phyloP scores from a whole-genome alignment of 1,284 basidiomycete species.

The Phenoliferia sp. region DNA sequence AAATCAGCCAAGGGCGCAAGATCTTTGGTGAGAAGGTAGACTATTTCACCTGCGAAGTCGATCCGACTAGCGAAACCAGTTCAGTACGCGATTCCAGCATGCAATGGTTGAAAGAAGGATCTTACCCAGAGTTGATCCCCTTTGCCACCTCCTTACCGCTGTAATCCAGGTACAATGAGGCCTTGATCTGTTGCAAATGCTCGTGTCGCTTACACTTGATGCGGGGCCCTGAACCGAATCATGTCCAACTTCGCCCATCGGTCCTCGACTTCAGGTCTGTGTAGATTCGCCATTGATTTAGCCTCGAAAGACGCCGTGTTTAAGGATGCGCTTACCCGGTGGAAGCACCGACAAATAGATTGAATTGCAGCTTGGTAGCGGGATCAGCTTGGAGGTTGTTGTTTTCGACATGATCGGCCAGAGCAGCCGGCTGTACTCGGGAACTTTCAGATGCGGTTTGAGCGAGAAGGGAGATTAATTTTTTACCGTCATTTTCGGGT shows the following conservation, averaged over 20 bases:
- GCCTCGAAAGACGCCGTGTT: too few species aligned
- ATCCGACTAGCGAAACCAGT: neutral
- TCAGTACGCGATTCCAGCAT: too few species aligned
- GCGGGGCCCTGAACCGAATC: constrained; percentile 51
- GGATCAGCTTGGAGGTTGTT: constrained; percentile 44
- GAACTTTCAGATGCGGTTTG: neutral
- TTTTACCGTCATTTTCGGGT: constrained; percentile 32
- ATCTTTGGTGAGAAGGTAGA: neutral
- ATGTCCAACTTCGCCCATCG: constrained; percentile 40
- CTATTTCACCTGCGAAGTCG: neutral
- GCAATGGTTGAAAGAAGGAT: too few species aligned
- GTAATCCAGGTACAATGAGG: too few species aligned
- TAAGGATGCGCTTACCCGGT: constrained; percentile 17
- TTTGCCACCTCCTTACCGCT: constrained; percentile 50
- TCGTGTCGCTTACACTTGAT: constrained; percentile 39
- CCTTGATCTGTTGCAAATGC: too few species aligned
- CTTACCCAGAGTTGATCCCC: constrained; percentile 49
- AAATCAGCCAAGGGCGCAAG: neutral
- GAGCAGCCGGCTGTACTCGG: neutral
- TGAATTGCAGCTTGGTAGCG: constrained; percentile 48
- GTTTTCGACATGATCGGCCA: constrained; percentile 51
- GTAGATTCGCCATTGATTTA: neutral
- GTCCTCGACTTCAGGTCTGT: constrained; percentile 39
- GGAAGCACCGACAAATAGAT: constrained; percentile 51
- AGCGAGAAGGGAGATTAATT: constrained; percentile 40